Base-by-base conservation (phyloP, 345 rosid species). In the Camelina laxa region DNA sequence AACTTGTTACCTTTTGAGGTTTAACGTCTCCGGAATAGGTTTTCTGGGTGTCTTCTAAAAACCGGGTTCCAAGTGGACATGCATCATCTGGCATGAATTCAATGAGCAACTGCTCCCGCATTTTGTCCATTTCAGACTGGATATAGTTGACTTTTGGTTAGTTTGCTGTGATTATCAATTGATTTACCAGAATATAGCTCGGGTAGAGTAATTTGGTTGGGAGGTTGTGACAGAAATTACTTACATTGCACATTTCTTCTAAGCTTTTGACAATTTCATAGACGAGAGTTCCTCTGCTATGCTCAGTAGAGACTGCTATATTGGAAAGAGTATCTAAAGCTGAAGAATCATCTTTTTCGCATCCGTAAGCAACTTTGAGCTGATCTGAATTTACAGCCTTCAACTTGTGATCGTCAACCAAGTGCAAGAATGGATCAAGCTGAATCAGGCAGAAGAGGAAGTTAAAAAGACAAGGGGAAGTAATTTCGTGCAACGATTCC, bases 51-150 rank as follows among this genome's bases (percentile, higher is more conserved):
- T 84, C 75, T 73, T 85, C 95, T 39, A 74, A 72, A 55, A 87
- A 78, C 60, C 81, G 88, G 76, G 86, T 74, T 78, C 95, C 97
- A 65, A 92, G 65, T 27, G 86, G 97, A 81, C 92, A 92, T 55
- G 82, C 85, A 67, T 92, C 99, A 77, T 92, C 98, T 1, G 98
- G 97, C 69, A 87, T 60, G 79, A 95, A 95, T 69, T 95, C 93
- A 16, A 42, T 80, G 35, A 89, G 85, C 64, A 95, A 83, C 75
- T 88, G 87, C 70, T 86, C 88, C 74, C 65, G 73, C 70, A 81
- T 69, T 67, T 67, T 67, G 39, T 89, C 83, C 78, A 85, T 63
- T 62, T 85, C 90, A 74, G 87, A 50, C 99, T 95, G 84, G 11
- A 73, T 60, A 81, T n/a, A 76, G 24, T 57, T 54, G 62, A 70